Percentiles rank a stretch among this genome's conserved stretches.
phyloP scores from a whole-genome alignment of 306 rosid species.

The Hippophae gyantsensis region DNA sequence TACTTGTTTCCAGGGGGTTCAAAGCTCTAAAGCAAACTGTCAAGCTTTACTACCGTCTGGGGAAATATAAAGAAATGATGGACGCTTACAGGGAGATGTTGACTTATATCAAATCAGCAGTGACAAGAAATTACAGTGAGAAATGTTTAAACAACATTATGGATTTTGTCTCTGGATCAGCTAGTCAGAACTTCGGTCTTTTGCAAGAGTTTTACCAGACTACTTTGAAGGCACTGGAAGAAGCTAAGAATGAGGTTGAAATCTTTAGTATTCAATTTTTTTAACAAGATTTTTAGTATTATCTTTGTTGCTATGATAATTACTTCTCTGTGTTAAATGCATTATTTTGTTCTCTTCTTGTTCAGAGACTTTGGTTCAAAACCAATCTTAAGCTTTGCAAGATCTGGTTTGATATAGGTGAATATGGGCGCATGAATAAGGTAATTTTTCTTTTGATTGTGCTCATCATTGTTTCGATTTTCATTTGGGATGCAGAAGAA shows the following conservation, averaged over 20 bases:
- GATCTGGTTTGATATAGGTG: constrained; percentile 97
- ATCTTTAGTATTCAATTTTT: neutral
- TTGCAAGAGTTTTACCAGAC: constrained; percentile 95
- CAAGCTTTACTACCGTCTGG: constrained; percentile 82
- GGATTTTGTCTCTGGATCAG: constrained; percentile 98
- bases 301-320: neutral
- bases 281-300: no score
- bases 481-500: neutral
- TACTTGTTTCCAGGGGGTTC: constrained; percentile 61
- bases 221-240: constrained; percentile 90
- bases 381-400: constrained; percentile 98
- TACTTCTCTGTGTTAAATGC: neutral
- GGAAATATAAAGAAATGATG: constrained; percentile 93
- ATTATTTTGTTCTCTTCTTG: constrained; percentile 6
- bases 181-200: constrained; percentile 86
- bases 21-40: constrained; percentile 96
- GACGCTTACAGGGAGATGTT: constrained; percentile 94
- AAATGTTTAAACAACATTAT: constrained; percentile 95
- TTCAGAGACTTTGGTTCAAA: constrained; percentile 96
- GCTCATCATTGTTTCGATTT: neutral
- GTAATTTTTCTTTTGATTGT: constrained; percentile 20
- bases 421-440: constrained; percentile 98
- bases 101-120: constrained; percentile 93
- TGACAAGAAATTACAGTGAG: constrained; percentile 89
- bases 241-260: constrained; percentile 92